Evolutionary conservation across 2,329 filamentous ascomycete species (phyloP).

Genomic region (Colletotrichum tropicale): DNA sequence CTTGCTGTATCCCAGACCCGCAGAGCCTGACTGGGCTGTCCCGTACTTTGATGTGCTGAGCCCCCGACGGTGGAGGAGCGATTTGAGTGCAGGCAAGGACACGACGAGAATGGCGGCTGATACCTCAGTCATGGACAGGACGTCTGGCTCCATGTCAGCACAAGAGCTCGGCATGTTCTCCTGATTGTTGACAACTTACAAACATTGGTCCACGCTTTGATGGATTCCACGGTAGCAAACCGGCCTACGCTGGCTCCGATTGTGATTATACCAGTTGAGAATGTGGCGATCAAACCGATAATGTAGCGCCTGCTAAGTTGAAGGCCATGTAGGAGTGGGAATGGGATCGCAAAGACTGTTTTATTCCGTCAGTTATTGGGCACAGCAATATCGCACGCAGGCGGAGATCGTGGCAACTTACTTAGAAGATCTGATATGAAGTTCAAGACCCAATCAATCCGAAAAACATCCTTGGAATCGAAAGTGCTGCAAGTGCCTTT

Average conservation of each 20-base stretch:
- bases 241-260: conserved; percentile 25
- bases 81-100: conserved; percentile 23
- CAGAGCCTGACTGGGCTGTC: conserved; percentile 1
- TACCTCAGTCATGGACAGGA: conserved; percentile 24
- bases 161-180: neutral
- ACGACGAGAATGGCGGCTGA: conserved; percentile 25
- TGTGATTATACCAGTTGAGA: conserved; percentile 24
- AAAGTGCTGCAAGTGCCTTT: conserved; percentile 27
- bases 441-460: conserved; percentile 33
- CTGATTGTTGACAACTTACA: conserved; percentile 10
- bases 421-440: conserved; percentile 26
- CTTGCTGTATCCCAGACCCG: conserved; percentile 3
- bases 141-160: conserved; percentile 3
- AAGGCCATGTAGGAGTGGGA: conserved; percentile 22
- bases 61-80: conserved; percentile 21
- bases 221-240: conserved; percentile 23
- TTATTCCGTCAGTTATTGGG: neutral
- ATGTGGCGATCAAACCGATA: conserved; percentile 21
- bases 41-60: conserved; percentile 7
- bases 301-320: conserved; percentile 24
- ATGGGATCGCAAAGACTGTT: conserved; percentile 25
- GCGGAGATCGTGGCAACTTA: neutral
- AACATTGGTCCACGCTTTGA: conserved; percentile 24
- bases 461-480: conserved; percentile 28
- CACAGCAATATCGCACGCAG: rapidly evolving